Percentiles rank a stretch among this genome's conserved stretches.
Evolutionary conservation across 768 basidiomycete species (phyloP).

Genomic region (Collybia sordida): DNA sequence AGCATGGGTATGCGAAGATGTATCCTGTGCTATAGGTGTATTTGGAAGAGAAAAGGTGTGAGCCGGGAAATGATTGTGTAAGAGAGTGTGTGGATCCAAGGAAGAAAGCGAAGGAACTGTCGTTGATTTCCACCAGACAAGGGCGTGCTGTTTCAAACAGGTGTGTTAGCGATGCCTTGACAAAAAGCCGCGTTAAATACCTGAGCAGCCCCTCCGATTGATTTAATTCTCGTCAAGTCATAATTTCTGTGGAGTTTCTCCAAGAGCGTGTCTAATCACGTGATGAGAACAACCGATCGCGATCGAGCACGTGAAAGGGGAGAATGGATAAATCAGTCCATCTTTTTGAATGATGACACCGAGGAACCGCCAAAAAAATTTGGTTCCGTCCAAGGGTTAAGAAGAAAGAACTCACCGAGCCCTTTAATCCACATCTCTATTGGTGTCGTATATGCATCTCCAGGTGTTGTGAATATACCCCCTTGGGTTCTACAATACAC

Average conservation of each 20-base stretch:
- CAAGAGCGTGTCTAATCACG: conserved; percentile 63
- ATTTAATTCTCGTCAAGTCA: conserved; percentile 70
- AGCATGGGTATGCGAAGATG: conserved; percentile 77
- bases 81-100: conserved; percentile 67
- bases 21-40: conserved; percentile 75
- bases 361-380: conserved; percentile 45
- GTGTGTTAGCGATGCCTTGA: background rate
- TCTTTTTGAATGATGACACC: background rate
- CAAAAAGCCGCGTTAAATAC: conserved; percentile 29
- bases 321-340: conserved; percentile 26
- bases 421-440: conserved; percentile 91
- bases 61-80: conserved; percentile 67
- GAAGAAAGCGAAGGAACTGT: conserved; percentile 71
- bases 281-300: conserved; percentile 31
- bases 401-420: conserved; percentile 56
- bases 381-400: conserved; percentile 51
- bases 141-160: conserved; percentile 49
- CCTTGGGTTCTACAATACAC: conserved; percentile 65
- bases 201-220: conserved; percentile 79
- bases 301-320: conserved; percentile 15
- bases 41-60: conserved; percentile 72
- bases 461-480: conserved; percentile 83
- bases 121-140: conserved; percentile 88
- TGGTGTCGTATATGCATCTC: conserved; percentile 85
- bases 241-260: conserved; percentile 71